Conservation (phyloP, 202 grass and related monocot genomes). For the Bolboschoenoplectus hybrid region DNA sequence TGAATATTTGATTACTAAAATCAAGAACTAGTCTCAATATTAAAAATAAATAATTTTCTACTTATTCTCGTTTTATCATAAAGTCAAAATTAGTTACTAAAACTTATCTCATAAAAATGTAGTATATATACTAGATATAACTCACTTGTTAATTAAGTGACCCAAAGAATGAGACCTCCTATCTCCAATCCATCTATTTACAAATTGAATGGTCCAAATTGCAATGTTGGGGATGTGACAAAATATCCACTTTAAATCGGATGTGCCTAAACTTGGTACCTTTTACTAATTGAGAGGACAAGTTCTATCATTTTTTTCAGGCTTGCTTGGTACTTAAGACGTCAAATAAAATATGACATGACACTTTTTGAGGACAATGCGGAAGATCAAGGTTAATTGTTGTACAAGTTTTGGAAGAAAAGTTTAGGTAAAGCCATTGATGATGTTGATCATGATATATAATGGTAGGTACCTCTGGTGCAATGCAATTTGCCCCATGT, state of each 20-base stretch:
- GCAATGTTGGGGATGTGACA: not conserved
- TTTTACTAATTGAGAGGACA: not conserved
- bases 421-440: slow-evolving; percentile 8
- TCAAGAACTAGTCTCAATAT: too few species aligned
- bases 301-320: slow-evolving; percentile 8
- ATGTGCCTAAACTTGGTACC: not conserved
- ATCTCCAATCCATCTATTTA: too few species aligned
- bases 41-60: too few species aligned
- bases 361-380: not conserved
- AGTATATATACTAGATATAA: too few species aligned
- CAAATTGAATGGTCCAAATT: not conserved
- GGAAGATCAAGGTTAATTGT: slow-evolving; percentile 2
- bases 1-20: too few species aligned
- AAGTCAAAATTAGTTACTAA: too few species aligned
- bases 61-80: too few species aligned
- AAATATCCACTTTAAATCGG: not conserved
- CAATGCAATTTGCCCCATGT: not conserved
- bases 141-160: too few species aligned
- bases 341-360: slow-evolving; percentile 24
- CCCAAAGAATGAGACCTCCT: too few species aligned
- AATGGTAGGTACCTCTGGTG: not conserved
- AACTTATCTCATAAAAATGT: too few species aligned
- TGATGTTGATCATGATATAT: not conserved
- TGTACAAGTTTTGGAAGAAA: slow-evolving; percentile 22
- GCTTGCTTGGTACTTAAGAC: slow-evolving; percentile 21